Conservation (phyloP, 2,329 filamentous ascomycete species). For the Gaeumannomyces sp. region DNA sequence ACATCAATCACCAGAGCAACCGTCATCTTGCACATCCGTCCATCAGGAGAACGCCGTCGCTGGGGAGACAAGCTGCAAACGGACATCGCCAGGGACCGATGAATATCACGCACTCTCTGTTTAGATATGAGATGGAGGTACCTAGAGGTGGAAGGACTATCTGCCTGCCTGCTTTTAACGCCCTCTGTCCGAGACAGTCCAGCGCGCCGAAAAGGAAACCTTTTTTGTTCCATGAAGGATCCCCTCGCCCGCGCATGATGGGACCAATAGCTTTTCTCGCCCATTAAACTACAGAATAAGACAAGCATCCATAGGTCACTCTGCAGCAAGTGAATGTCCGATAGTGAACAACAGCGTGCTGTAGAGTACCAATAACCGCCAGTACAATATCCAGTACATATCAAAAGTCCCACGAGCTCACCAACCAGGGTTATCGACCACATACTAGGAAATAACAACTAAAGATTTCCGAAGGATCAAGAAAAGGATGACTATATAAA, state of each 20-base stretch:
- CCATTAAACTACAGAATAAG: not conserved
- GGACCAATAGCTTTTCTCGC: not conserved
- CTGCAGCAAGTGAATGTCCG: not conserved
- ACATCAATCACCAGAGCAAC: not conserved
- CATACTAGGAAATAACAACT: not conserved
- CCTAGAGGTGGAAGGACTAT: not conserved
- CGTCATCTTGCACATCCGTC: too few species aligned
- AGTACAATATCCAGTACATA: not conserved
- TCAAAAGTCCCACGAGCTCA: not conserved
- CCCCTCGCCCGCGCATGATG: not conserved
- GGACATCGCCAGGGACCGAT: not conserved
- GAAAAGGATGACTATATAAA: not conserved
- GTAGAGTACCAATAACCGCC: too few species aligned
- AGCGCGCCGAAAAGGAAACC: not conserved
- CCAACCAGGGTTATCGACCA: not conserved
- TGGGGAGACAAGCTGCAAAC: not conserved
- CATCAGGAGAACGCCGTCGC: too few species aligned
- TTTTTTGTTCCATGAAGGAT: not conserved
- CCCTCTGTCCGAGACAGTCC: not conserved
- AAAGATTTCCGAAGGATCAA: not conserved
- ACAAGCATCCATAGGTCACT: not conserved
- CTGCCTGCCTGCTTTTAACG: not conserved
- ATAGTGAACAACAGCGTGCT: not conserved
- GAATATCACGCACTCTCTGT: not conserved
- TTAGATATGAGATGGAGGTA: not conserved